phyloP scores from a whole-genome alignment of 192 early-diverging fungal species.

The Backusella sp. region DNA sequence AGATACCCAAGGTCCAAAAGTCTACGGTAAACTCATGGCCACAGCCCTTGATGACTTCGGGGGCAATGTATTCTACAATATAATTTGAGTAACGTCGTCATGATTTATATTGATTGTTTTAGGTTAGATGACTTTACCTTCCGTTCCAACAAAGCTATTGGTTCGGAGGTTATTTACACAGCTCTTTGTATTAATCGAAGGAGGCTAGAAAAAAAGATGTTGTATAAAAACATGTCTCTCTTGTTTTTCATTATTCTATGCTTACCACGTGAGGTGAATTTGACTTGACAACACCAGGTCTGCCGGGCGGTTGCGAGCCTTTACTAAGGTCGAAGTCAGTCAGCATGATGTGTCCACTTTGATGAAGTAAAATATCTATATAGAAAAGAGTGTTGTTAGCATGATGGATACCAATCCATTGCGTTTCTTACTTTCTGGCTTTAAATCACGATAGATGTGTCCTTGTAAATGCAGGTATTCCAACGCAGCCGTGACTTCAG shows the following conservation, averaged over 20 bases:
- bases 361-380: slow-evolving; percentile 85
- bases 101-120: slow-evolving; percentile 35
- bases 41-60: slow-evolving; percentile 94
- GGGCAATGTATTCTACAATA: slow-evolving; percentile 91
- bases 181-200: slow-evolving; percentile 84
- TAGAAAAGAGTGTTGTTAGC: neutral
- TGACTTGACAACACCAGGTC: slow-evolving; percentile 67
- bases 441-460: slow-evolving; percentile 97
- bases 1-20: slow-evolving; percentile 99
- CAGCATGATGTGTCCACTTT: slow-evolving; percentile 97
- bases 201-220: slow-evolving; percentile 38
- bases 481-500: slow-evolving; percentile 92
- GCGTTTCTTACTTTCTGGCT: slow-evolving; percentile 81
- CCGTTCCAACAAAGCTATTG: slow-evolving; percentile 98
- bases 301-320: slow-evolving; percentile 80
- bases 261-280: slow-evolving; percentile 57
- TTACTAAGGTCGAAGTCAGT: slow-evolving; percentile 99
- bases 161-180: slow-evolving; percentile 89
- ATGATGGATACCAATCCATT: too few species aligned
- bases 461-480: slow-evolving; percentile 97
- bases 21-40: slow-evolving; percentile 96
- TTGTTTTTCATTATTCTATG: too few species aligned
- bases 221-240: too few species aligned
- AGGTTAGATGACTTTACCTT: slow-evolving; percentile 49
- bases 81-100: neutral